Conservation (phyloP, 129 eudicot genomes). For the Saposhnikovia divaricata region DNA sequence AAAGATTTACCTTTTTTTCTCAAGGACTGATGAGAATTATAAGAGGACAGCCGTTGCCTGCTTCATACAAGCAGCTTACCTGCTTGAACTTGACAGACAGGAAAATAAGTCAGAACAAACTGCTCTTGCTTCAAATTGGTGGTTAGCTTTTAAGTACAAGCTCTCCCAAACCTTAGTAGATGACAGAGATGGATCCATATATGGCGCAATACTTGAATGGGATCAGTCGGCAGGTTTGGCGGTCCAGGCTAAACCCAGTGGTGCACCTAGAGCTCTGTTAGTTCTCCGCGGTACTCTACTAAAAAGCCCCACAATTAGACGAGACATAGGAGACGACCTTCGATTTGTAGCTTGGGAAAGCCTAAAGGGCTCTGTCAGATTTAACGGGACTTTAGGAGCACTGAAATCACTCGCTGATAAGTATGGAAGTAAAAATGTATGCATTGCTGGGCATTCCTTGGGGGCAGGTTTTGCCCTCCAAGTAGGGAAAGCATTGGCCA, state of each 20-base stretch:
- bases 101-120: constrained; percentile 61
- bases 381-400: constrained; percentile 56
- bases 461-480: constrained; percentile 98
- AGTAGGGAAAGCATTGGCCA: constrained; percentile 76
- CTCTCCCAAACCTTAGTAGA: constrained; percentile 61
- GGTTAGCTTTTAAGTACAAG: constrained; percentile 89
- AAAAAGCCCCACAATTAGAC: constrained; percentile 61
- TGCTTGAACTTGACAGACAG: constrained; percentile 89
- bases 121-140: constrained; percentile 92
- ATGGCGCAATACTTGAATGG: constrained; percentile 89
- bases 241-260: constrained; percentile 64
- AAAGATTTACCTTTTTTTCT: neutral
- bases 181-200: constrained; percentile 84
- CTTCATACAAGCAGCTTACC: constrained; percentile 89
- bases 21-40: constrained; percentile 84
- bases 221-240: constrained; percentile 75
- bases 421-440: constrained; percentile 71
- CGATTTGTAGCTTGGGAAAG: constrained; percentile 95
- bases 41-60: constrained; percentile 87
- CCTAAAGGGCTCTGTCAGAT: constrained; percentile 83
- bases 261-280: constrained; percentile 83
- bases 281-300: constrained; percentile 79
- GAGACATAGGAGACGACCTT: constrained; percentile 83
- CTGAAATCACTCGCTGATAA: constrained; percentile 40
- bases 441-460: constrained; percentile 81